Base-by-base conservation (phyloP, 179 eudicot genomes). In the Beta macrorhiza region DNA sequence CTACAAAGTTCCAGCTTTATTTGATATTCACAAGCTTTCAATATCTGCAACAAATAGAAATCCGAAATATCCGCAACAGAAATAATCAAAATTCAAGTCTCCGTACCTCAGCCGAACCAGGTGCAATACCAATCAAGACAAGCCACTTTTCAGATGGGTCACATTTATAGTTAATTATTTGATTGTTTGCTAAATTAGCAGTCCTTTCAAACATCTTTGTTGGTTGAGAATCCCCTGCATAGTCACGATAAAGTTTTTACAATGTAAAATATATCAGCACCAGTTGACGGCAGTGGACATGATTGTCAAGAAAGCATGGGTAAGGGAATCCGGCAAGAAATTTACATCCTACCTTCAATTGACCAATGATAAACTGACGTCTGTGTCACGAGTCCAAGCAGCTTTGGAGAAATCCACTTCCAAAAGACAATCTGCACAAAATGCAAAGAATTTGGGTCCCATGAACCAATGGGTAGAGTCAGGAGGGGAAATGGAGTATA, bases 121-220 rank as follows among this genome's bases (percentile, higher is more conserved):
- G 99, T 58, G 99, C 97, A 65, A 95, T 95, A 75, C 99, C 99
- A 86, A 95, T 91, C 86, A 95, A 85, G 82, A 95, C 97, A 93
- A 93, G 81, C 99, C 99, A 93, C 83, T 95, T 95, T 73, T 93
- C 99, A 51, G 97, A 79, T 47, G 96, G 99, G 85, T 95, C 99
- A 85, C 98, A 90, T 64, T 92, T 89, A 80, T 95, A 95, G 81
- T 93, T 95, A 78, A 95, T 95, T 55, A 95, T 93, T 84, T 95
- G 98, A 87, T 95, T 93, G 89, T 88, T 93, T 74, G 93, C 85
- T 72, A 95, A 84, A 88, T 95, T 95, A 73, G 98, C 98, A 49
- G 99, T 89, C 86, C 98, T 90, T 71, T 95, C 99, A 86, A 95
- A 95, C 95, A 93, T 89, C 91, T 93, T 95, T 56, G 53, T 84